Evolutionary conservation across 805 yeast species (phyloP), one percentile per base, ranked within the genome.

Genomic region (Maudiozyma serrabonitensis): DNA sequence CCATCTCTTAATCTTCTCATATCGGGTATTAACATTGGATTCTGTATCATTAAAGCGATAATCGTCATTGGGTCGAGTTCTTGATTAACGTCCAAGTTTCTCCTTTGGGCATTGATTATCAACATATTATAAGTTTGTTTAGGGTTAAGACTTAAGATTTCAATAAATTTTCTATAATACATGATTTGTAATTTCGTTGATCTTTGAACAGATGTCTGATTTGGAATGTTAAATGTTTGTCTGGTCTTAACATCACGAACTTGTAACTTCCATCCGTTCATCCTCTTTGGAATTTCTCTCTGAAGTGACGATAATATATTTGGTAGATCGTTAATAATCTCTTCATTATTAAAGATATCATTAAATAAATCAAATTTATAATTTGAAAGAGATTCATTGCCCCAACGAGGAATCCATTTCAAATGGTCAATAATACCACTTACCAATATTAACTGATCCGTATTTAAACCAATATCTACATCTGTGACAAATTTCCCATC

Each of bases 351-450:
- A 16, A 43, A 43, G 1, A 43, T 18, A 6, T 43, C 46, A 43
- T 43, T n/a, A 13, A 43, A 43, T 28, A 42, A 28, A 21, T 44
- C 31, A 12, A 35, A 16, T 13, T 19, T 8, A 25, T 34, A 12
- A 44, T 25, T n/a, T 21, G 16, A 26, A 26, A 18, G 18, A 11
- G 31, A 15, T 13, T 23, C 21, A 26, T 15, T 28, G 12, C 32
- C 32, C 9, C 32, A 9, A 13, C 4, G 38, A 9, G 26, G 31
- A 45, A 47, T n/a, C 57, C 57, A 67, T 35, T 51, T 50, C 16
- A 81, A 51, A 51, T 74, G 75, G 62, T 83, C 90, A 25, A 82
- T 74, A 1, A 84, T 69, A 1, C 90, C 93, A 58, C 86, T 80
- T 6, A 82, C 71, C 21, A 81, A 61, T 12, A 23, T 23, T 1